phyloP scores from a whole-genome alignment of 2,329 filamentous ascomycete genomes.

The Dactylonectria estremocensis region DNA sequence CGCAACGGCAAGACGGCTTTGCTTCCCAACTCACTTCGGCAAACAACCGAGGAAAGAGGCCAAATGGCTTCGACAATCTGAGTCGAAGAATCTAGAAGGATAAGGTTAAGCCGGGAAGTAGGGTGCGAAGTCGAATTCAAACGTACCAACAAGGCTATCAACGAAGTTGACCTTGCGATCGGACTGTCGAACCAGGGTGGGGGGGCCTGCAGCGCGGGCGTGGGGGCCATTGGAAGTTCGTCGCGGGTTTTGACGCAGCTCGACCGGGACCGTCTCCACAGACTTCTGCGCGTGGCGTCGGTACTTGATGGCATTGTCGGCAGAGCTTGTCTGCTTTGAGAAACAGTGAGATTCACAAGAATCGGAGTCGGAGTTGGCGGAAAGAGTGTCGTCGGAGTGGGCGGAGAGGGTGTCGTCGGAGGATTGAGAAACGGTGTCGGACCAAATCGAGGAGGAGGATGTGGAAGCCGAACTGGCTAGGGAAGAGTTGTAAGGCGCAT shows the following conservation, averaged over 20 bases:
- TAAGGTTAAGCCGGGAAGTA: conserved; percentile 53
- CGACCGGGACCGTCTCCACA: conserved; percentile 66
- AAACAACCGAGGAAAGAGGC: conserved; percentile 88
- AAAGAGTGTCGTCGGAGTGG: conserved; percentile 78
- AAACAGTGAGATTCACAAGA: conserved; percentile 62
- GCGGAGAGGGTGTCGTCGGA: conserved; percentile 81
- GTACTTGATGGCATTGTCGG: conserved; percentile 44
- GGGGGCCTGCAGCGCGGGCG: conserved; percentile 74
- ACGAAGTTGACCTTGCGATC: conserved; percentile 97
- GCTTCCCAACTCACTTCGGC: conserved; percentile 79
- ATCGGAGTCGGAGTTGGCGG: conserved; percentile 71
- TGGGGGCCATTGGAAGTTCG: conserved; percentile 69
- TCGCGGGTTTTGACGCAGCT: conserved; percentile 76
- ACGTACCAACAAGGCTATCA: conserved; percentile 97
- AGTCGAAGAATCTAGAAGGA: conserved; percentile 86
- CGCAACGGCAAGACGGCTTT: conserved; percentile 90
- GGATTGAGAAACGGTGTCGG: conserved; percentile 77
- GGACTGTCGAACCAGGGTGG: conserved; percentile 85
- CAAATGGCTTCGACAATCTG: conserved; percentile 98
- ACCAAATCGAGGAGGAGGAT: conserved; percentile 85
- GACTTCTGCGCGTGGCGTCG: conserved; percentile 47
- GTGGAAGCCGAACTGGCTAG: conserved; percentile 83
- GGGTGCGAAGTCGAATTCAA: conserved; percentile 45
- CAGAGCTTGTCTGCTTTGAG: conserved; percentile 43
- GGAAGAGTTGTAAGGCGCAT: conserved; percentile 77